Percentiles rank a stretch among this genome's conserved stretches.
Evolutionary conservation across 2,329 filamentous ascomycete genomes (phyloP).

Genomic region (Fusarium algeriense): DNA sequence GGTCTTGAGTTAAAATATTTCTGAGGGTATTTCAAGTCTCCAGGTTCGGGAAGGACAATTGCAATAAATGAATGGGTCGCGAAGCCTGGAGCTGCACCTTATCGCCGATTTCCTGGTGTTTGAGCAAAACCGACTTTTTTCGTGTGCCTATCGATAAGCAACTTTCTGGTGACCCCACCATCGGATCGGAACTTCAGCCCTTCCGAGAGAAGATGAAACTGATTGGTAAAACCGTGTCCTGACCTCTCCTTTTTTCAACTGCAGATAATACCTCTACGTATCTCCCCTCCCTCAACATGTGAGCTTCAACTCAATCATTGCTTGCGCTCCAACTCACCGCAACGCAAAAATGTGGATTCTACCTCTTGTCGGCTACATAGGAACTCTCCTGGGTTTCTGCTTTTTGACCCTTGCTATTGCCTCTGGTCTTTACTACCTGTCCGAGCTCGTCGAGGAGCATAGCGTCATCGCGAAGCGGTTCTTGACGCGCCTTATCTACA

Average conservation of each 20-base stretch:
- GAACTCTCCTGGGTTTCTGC: slow-evolving; percentile 87
- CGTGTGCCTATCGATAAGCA: slow-evolving; percentile 47
- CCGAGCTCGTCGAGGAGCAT: slow-evolving; percentile 97
- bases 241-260: slow-evolving; percentile 21
- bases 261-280: slow-evolving; percentile 18
- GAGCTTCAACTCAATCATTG: slow-evolving; percentile 31
- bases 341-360: slow-evolving; percentile 87
- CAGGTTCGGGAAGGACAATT: accelerated
- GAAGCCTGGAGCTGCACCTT: slow-evolving; percentile 12
- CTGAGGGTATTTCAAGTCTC: accelerated
- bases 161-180: background rate
- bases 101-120: slow-evolving; percentile 30
- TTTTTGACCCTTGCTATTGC: slow-evolving; percentile 97
- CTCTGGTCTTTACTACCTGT: slow-evolving; percentile 98
- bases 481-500: slow-evolving; percentile 87
- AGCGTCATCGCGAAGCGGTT: slow-evolving; percentile 91
- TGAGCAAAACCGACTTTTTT: slow-evolving; percentile 43
- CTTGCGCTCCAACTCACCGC: slow-evolving; percentile 24
- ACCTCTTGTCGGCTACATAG: slow-evolving; percentile 89
- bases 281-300: slow-evolving; percentile 40
- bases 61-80: background rate
- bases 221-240: slow-evolving; percentile 46
- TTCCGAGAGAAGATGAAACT: slow-evolving; percentile 13
- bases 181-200: background rate
- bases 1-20: background rate